Evolutionary conservation across 2,329 filamentous ascomycete genomes (phyloP), one percentile per base, ranked within the genome.

Genomic region (Pseudogymnoascus sp.): DNA sequence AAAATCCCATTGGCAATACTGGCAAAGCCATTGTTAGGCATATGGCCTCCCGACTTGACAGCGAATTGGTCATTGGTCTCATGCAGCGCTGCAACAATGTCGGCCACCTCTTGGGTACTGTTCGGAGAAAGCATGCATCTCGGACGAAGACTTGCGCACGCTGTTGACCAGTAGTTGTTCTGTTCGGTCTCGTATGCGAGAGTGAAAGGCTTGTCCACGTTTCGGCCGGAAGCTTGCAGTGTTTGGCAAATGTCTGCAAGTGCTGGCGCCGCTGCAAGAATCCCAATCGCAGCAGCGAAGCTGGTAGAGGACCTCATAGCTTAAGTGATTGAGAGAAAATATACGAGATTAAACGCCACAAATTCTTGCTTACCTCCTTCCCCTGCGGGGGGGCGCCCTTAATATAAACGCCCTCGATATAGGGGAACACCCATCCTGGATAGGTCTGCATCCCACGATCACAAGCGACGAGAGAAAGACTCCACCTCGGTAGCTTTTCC

Each of bases 31-130:
- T 77, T 76, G 65, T 79, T 80, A 1, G 76, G 77, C 64, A 77
- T 77, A 67, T 79, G 78, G 0, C 78, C 77, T 3, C 80, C 81
- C 8, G 78, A 77, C 69, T 81, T 78, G 72, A 84, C 77, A 18
- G 82, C 84, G 5, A 57, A 57, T 18, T 57, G 51, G 51, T 57
- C 51, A 8, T 34, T 34, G 45, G 77, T 77, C 36, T 77, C 71
- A 6, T 75, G 76, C 11, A 86, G 75, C 31, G 80, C 75, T 26
- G 75, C 77, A 57, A 86, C 76, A n/a, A 83, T 77, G 8, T 76
- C 75, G 0, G 81, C 76, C 39, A 86, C 81, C 68, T 86, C 81
- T 14, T 78, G 72, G 0, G 78, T 74, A 36, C 76, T 81, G 11
- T 74, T 74, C 2, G 82, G 81, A 45, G 76, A 75, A 57, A 81